These are phyloP conservation scores for Yamadazyma sp. DNA, from an alignment of 805 yeast genomes.

Conservation along the genomic window DNA sequence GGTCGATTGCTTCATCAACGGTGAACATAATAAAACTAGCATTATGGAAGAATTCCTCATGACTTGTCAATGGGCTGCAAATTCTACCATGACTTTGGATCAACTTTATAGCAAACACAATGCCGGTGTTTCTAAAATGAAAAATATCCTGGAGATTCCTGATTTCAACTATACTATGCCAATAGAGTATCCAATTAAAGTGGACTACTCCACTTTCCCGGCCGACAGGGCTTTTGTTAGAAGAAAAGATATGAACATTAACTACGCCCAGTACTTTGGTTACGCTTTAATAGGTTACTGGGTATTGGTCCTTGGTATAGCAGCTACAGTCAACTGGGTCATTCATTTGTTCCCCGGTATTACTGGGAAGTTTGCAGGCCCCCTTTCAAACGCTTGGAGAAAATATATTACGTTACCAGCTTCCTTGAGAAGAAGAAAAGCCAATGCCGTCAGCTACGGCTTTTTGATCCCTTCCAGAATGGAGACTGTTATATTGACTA, in stretches of 20 bases:
- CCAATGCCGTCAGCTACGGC: slow-evolving; percentile 10
- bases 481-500: slow-evolving; percentile 41
- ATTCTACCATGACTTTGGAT: slow-evolving; percentile 11
- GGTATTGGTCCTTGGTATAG: slow-evolving; percentile 36
- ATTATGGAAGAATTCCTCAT: slow-evolving; percentile 16
- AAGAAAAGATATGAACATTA: slow-evolving; percentile 14
- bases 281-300: slow-evolving; percentile 39
- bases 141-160: slow-evolving; percentile 15
- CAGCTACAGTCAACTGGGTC: slow-evolving; percentile 26
- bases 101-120: slow-evolving; percentile 17
- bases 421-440: slow-evolving; percentile 16
- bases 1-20: slow-evolving; percentile 22
- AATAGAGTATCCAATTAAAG: slow-evolving; percentile 12
- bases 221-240: neutral
- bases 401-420: slow-evolving; percentile 21
- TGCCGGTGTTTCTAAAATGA: slow-evolving; percentile 10
- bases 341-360: slow-evolving; percentile 23
- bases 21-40: slow-evolving; percentile 19
- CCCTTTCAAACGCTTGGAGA: slow-evolving; percentile 19
- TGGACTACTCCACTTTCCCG: slow-evolving; percentile 4
- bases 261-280: slow-evolving; percentile 30
- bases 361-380: slow-evolving; percentile 19
- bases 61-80: slow-evolving; percentile 13
- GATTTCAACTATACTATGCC: slow-evolving; percentile 8
- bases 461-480: slow-evolving; percentile 48